Conservation (phyloP, 2,329 filamentous ascomycete species). For the Penicillium griseofulvum region DNA sequence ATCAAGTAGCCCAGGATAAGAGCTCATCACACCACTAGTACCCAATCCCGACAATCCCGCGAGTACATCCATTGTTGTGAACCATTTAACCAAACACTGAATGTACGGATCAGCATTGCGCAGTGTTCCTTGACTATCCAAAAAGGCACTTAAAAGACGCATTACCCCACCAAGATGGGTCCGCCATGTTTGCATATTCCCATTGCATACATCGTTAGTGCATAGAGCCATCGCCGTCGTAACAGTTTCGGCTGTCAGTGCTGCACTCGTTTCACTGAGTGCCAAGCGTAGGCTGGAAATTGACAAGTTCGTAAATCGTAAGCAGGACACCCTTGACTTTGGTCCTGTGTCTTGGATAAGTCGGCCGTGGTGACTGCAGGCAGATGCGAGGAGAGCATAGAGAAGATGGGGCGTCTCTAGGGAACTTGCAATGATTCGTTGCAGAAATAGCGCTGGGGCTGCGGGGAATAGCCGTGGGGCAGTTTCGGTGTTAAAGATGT, state of each 20-base stretch:
- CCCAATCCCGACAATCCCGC: conserved; percentile 25
- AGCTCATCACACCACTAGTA: conserved; percentile 4
- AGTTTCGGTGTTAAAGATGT: conserved; percentile 27
- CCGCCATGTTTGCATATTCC: conserved; percentile 27
- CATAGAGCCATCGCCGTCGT: conserved; percentile 32
- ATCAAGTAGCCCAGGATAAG: conserved; percentile 11
- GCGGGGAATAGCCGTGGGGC: conserved; percentile 28
- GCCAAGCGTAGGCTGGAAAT: conserved; percentile 25
- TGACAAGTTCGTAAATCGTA: conserved; percentile 30
- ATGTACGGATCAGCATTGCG: conserved; percentile 15
- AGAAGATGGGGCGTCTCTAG: conserved; percentile 28
- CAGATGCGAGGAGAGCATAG: conserved; percentile 28
- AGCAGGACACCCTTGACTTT: conserved; percentile 12
- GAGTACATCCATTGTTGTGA: conserved; percentile 28
- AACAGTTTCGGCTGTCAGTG: conserved; percentile 22
- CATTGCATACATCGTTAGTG: conserved; percentile 37
- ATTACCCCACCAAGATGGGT: conserved; percentile 28
- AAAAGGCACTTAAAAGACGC: conserved; percentile 21
- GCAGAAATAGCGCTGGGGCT: conserved; percentile 24
- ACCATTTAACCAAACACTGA: conserved; percentile 31
- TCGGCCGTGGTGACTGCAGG: conserved; percentile 30
- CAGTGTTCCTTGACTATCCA: conserved; percentile 10
- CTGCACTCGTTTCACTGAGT: conserved; percentile 12
- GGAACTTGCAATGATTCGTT: conserved; percentile 24
- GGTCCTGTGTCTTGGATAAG: conserved; percentile 18